phyloP scores from a whole-genome alignment of 2,329 filamentous ascomycete species.

The Colletotrichum coccodes region DNA sequence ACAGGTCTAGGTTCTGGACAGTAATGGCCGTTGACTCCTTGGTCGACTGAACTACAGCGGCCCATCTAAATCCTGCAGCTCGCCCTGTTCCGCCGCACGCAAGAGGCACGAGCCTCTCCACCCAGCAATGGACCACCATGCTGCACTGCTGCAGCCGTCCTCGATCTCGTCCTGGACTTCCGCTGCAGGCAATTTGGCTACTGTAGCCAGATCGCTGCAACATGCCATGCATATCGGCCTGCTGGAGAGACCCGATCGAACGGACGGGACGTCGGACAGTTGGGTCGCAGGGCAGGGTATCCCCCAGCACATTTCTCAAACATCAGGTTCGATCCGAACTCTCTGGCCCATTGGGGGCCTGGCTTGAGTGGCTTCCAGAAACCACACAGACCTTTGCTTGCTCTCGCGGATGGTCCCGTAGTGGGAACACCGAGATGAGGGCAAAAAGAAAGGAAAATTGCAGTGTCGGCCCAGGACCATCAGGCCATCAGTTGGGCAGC shows the following conservation, averaged over 20 bases:
- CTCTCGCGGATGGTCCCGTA: conserved; percentile 18
- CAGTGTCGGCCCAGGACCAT: conserved; percentile 5
- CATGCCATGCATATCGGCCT: conserved; percentile 4
- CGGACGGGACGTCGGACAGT: not conserved
- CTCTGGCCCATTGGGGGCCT: conserved; percentile 18
- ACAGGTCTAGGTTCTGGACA: not conserved
- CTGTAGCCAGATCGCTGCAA: conserved; percentile 18
- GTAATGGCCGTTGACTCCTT: not conserved
- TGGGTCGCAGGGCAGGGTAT: conserved; percentile 22
- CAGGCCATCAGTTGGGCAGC: conserved; percentile 30
- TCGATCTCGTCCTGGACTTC: not conserved
- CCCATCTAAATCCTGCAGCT: conserved; percentile 19
- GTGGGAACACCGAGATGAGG: conserved; percentile 17
- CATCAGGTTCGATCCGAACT: conserved; percentile 27
- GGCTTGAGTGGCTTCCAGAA: conserved; percentile 1
- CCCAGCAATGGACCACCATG: not conserved
- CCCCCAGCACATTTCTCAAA: conserved; percentile 9
- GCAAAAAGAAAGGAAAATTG: conserved; percentile 18
- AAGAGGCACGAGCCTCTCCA: conserved; percentile 19
- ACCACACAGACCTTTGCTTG: conserved; percentile 11
- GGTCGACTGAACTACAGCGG: conserved; percentile 1
- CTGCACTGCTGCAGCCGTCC: not conserved
- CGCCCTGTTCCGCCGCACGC: conserved; percentile 22
- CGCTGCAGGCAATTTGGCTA: conserved; percentile 18
- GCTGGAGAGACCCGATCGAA: conserved; percentile 14